Base-by-base conservation (phyloP, 257 asterid species). In the Lycium ferocissimum region DNA sequence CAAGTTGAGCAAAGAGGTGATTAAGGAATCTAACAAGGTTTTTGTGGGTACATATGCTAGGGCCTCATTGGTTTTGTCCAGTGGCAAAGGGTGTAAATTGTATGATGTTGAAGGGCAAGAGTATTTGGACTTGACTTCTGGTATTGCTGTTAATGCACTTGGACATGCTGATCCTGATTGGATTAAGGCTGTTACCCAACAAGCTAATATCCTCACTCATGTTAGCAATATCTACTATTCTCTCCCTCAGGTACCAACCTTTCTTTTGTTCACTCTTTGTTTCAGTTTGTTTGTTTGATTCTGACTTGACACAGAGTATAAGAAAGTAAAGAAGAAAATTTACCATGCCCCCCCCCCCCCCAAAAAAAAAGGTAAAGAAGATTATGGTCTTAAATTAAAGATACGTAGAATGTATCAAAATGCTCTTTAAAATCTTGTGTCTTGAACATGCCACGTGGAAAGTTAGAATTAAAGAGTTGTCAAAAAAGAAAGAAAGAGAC, bases 141-240 rank as follows among this genome's bases (percentile, higher is more conserved):
- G 98, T 22, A 93, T 96, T 79, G 97, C 98, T 45, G 99, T 94
- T 3, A 96, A 92, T 86, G 95, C 98, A 82, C 97, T 96, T 22
- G 99, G 99, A 72, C 97, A 94, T 84, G 94, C 93, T 66, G 98
- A 94, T 84, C 88, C 96, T 40, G 98, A 96, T 87, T 94, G 97
- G 95, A 83, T 94, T 71, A 88, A 79, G 37, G 94, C 97, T 78
- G 92, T 96, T 82, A 81, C 90, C 0, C 87, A 87, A 80, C 99
- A 96, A 86, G 95, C 95, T 70, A 86, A 84, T 65, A 84, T 85
- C 82, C 96, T 96, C 9, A 83, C 97, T 26, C 99, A 94, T 86
- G 95, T 92, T 87, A 93, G 98, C 95, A 96, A 94, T 81, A 62
- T 91, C 18, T 96, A 89, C 86, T 91, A 92, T 88, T 61, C 97